Conservation (phyloP, 345 rosid genomes). For the Citrus australasica region DNA sequence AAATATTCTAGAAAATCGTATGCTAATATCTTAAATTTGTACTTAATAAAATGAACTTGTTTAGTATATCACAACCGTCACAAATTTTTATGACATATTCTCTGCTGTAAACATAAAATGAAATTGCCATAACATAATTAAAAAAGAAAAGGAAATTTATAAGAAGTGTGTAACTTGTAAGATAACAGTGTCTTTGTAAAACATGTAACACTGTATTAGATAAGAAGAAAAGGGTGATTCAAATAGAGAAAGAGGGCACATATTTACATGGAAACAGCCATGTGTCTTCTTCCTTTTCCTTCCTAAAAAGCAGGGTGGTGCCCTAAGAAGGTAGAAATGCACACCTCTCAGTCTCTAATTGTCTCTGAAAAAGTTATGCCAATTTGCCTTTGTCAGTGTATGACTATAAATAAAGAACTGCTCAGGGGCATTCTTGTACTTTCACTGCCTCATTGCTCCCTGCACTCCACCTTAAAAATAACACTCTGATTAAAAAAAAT, state of each 20-base stretch:
- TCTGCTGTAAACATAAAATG: no score
- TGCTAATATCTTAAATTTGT: no score
- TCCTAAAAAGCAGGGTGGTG: conserved; percentile 19
- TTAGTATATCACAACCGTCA: no score
- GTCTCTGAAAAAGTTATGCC: conserved; percentile 18
- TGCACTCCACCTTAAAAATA: background rate
- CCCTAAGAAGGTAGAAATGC: background rate
- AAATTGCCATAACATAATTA: no score
- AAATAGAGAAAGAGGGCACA: background rate
- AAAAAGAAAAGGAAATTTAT: no score
- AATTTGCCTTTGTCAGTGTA: conserved; percentile 14
- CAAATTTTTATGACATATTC: no score
- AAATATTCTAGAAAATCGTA: no score
- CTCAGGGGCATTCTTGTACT: conserved; percentile 34
- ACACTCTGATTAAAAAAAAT: no score
- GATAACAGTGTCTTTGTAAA: background rate
- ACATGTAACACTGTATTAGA: background rate
- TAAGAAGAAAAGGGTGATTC: background rate
- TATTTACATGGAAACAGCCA: background rate
- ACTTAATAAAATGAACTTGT: no score
- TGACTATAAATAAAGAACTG: background rate
- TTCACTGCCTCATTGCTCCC: background rate
- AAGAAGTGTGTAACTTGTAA: no score
- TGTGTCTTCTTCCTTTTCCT: background rate
- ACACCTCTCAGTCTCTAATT: background rate